Evolutionary conservation across 129 eudicot genomes (phyloP).

Genomic region (Centrapalus pauciflorus): DNA sequence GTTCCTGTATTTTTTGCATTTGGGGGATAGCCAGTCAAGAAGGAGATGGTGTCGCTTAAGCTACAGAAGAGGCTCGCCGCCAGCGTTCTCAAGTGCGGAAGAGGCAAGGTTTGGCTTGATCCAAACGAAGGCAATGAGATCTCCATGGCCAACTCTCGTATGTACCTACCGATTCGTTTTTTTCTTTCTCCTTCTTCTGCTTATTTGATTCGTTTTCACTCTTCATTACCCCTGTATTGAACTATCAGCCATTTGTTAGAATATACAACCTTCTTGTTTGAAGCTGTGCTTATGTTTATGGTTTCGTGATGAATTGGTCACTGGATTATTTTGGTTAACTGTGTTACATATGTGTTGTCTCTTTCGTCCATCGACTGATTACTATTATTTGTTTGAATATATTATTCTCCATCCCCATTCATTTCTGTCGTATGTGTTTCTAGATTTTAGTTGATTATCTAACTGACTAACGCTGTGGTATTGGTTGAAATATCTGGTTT

Average conservation of each 20-base stretch:
- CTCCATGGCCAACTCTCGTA: constrained; percentile 70
- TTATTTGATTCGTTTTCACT: background rate
- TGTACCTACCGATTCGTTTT: constrained; percentile 2
- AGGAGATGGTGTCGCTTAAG: constrained; percentile 53
- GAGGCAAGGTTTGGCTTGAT: constrained; percentile 64
- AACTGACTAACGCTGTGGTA: too few relatives aligned
- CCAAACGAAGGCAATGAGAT: constrained; percentile 60
- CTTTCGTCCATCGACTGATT: background rate
- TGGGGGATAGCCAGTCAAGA: background rate
- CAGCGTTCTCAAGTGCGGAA: constrained; percentile 56
- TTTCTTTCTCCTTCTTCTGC: background rate
- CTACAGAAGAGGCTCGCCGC: constrained; percentile 66
- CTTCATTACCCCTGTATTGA: background rate
- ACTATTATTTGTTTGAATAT: too few relatives aligned
- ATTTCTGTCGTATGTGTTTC: background rate
- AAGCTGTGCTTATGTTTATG: background rate
- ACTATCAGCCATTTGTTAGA: too few relatives aligned
- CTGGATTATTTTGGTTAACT: background rate
- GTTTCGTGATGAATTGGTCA: background rate
- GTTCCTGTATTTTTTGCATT: constrained; percentile 23
- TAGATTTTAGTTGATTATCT: too few relatives aligned
- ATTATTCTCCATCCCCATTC: too few relatives aligned
- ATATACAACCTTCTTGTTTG: background rate
- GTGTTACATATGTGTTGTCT: background rate
- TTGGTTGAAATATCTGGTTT: too few relatives aligned